Evolutionary conservation across 2,329 filamentous ascomycete genomes (phyloP), one percentile per base, ranked within the genome.

Genomic region (Aureobasidium sp.): DNA sequence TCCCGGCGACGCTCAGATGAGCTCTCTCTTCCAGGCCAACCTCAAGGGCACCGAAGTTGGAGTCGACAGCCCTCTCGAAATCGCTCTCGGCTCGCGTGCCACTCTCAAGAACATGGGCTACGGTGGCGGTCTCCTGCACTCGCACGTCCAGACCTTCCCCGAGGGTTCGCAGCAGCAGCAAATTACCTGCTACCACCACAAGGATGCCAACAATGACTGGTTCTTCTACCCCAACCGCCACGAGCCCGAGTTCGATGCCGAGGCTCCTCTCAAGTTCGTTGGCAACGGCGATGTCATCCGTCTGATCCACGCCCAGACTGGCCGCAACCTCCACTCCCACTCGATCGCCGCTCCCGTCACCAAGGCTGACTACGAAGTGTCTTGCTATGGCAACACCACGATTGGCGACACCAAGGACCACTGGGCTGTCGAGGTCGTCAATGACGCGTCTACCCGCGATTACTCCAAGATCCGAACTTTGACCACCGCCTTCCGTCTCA

Each of bases 91-190:
- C 22, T 98, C 93, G 30, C 83, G 86, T 55, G 87, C 86, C 7
- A 98, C 93, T 0, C 76, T 98, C 60, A 98, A 98, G 79, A 98
- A 98, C 70, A 98, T 97, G 93, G 93, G 93, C 27, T 98, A 98
- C 64, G 93, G 93, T 56, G 93, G 93, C 66, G 93, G 93, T 68
- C 82, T 98, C 30, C 83, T 97, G 40, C 91, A 97, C 73, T 96
- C 90, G 37, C 93, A 97, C 76, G 81, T 96, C 57, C 91, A 97
- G 72, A 96, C 90, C 7, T 97, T 89, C 68, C 91, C 91, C 0
- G 90, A 96, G 66, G 93, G 91, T 27, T 97, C 93, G 32, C 75
- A 74, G 49, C 93, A 98, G 72, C 94, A 98, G 71, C 93, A 98
- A 70, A 85, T 98, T 57, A 98, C 93, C 58, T 98, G 94, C 77